phyloP scores from a whole-genome alignment of 495 filamentous ascomycete species.

The Tetracladium setigerum region DNA sequence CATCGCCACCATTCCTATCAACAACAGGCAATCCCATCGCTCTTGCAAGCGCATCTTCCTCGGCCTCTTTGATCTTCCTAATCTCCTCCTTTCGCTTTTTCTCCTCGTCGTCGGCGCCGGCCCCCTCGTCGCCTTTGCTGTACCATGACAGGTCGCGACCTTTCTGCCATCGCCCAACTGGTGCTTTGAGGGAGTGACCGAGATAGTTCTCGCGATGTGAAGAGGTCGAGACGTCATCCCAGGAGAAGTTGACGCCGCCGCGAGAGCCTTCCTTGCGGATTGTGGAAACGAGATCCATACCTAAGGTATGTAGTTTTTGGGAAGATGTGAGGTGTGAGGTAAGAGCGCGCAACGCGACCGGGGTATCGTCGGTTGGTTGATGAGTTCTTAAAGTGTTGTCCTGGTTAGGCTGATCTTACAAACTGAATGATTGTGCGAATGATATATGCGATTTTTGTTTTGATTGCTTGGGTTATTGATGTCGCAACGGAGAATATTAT shows the following conservation, averaged over 20 bases:
- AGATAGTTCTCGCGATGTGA: slow-evolving; percentile 94
- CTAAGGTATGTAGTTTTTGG: no score
- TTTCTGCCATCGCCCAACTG: slow-evolving; percentile 94
- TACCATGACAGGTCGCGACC: slow-evolving; percentile 86
- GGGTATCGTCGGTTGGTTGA: no score
- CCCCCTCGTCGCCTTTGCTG: slow-evolving; percentile 53
- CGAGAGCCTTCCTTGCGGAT: slow-evolving; percentile 91
- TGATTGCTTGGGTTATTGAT: no score
- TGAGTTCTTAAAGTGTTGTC: no score
- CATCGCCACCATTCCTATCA: slow-evolving; percentile 26
- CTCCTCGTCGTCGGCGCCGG: slow-evolving; percentile 38
- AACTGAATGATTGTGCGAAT: no score
- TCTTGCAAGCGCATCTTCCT: slow-evolving; percentile 78
- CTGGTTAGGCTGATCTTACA: no score
- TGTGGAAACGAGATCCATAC: slow-evolving; percentile 89
- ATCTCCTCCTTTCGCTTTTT: slow-evolving; percentile 67
- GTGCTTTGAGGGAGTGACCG: slow-evolving; percentile 90
- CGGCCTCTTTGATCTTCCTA: slow-evolving; percentile 77
- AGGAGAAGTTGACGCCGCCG: slow-evolving; percentile 91
- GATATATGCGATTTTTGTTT: no score
- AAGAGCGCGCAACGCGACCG: no score
- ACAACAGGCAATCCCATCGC: slow-evolving; percentile 73
- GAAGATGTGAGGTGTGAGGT: background rate
- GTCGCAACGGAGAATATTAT: no score
- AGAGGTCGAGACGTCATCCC: slow-evolving; percentile 86